These are phyloP conservation scores for Tolypocladium sp. DNA, from an alignment of 2,329 filamentous ascomycete species.

Conservation along the genomic window DNA sequence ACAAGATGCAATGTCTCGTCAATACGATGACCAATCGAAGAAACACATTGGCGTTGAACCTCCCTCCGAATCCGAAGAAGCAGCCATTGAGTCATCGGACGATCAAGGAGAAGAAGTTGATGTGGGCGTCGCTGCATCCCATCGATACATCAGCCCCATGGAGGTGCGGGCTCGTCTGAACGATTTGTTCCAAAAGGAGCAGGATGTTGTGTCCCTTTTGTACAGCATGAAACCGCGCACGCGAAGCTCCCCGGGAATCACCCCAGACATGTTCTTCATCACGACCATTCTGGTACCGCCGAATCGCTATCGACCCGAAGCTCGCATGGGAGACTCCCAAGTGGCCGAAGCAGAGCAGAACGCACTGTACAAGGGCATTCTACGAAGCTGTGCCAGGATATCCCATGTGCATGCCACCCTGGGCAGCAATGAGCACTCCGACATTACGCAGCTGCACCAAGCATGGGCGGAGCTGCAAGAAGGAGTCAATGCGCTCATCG, in stretches of 20 bases:
- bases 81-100: conserved; percentile 33
- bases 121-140: conserved; percentile 21
- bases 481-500: conserved; percentile 80
- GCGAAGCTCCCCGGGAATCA: conserved; percentile 50
- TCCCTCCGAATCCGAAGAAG: conserved; percentile 25
- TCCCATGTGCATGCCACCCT: conserved; percentile 55
- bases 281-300: conserved; percentile 80
- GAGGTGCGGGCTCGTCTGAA: conserved; percentile 74
- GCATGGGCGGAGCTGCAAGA: conserved; percentile 81
- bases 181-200: conserved; percentile 78
- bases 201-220: conserved; percentile 72
- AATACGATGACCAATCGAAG: conserved; percentile 22
- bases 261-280: conserved; percentile 89
- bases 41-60: conserved; percentile 2
- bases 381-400: conserved; percentile 66
- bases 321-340: conserved; percentile 67
- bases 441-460: conserved; percentile 67
- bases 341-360: conserved; percentile 88
- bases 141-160: conserved; percentile 72
- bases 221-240: conserved; percentile 67
- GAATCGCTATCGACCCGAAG: conserved; percentile 83
- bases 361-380: conserved; percentile 72
- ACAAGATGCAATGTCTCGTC: conserved; percentile 56
- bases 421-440: conserved; percentile 26
- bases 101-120: conserved; percentile 22